Conservation (phyloP, 768 basidiomycete species). For the Pisolithus marmoratus region DNA sequence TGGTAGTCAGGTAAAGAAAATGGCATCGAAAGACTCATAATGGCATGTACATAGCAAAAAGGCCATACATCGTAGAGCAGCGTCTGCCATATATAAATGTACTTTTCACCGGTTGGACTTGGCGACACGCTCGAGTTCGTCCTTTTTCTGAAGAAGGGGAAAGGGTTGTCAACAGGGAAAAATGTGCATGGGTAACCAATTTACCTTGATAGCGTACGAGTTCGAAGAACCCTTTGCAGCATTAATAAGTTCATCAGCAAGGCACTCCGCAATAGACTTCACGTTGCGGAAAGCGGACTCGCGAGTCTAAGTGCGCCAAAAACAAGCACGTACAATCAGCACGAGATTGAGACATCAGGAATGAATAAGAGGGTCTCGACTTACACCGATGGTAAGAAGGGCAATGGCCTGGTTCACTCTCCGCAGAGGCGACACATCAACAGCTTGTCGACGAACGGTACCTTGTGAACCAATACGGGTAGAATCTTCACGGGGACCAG, state of each 20-base stretch:
- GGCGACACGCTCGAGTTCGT: constrained; percentile 99
- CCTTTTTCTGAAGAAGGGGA: constrained; percentile 72
- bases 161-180: background rate
- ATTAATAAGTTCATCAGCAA: constrained; percentile 99
- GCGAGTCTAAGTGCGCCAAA: constrained; percentile 61
- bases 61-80: too few species aligned
- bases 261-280: constrained; percentile 97
- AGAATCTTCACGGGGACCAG: constrained; percentile 98
- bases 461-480: constrained; percentile 99
- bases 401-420: constrained; percentile 97
- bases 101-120: constrained; percentile 95
- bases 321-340: background rate
- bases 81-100: background rate
- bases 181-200: constrained; percentile 9
- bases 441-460: constrained; percentile 98
- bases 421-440: constrained; percentile 97
- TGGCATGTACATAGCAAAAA: too few species aligned
- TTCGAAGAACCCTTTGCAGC: constrained; percentile 99
- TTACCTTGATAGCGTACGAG: constrained; percentile 98
- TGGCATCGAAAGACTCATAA: too few species aligned
- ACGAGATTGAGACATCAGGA: background rate
- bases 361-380: constrained; percentile 23
- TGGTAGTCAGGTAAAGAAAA: too few species aligned
- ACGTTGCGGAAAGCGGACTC: constrained; percentile 99
- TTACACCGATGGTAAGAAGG: constrained; percentile 91